These are phyloP conservation scores for Sordariomycetes sp. DNA, from an alignment of 2,329 filamentous ascomycete genomes.

Conservation along the genomic window DNA sequence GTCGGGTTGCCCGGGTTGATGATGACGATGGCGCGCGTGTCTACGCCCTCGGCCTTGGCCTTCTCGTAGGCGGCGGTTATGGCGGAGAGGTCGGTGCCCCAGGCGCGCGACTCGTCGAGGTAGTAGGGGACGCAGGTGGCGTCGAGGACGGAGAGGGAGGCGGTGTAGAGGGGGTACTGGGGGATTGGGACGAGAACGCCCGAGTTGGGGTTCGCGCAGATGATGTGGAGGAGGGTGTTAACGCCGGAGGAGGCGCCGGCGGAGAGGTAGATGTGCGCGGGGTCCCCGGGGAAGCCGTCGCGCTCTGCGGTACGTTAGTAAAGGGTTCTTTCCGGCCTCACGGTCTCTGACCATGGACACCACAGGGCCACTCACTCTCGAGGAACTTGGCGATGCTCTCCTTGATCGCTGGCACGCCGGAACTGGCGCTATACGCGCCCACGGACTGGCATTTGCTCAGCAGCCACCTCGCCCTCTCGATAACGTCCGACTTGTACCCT, in stretches of 20 bases:
- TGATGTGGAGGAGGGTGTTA: conserved; percentile 81
- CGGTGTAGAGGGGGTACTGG: conserved; percentile 96
- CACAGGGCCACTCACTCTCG: conserved; percentile 46
- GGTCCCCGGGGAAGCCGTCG: conserved; percentile 76
- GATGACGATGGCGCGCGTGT: conserved; percentile 86
- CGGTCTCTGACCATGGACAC: neutral
- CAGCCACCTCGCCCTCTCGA: conserved; percentile 70
- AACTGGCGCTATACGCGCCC: conserved; percentile 91
- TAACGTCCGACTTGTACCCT: conserved; percentile 81
- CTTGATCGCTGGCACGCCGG: conserved; percentile 74
- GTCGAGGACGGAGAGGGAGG: conserved; percentile 74
- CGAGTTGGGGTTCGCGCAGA: conserved; percentile 63
- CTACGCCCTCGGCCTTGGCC: conserved; percentile 63
- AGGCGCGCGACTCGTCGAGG: conserved; percentile 73
- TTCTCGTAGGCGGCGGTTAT: conserved; percentile 63
- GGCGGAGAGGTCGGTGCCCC: conserved; percentile 75
- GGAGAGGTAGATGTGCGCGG: conserved; percentile 77
- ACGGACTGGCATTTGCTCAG: conserved; percentile 79
- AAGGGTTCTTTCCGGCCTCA: neutral
- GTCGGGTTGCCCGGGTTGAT: conserved; percentile 99
- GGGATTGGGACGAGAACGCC: conserved; percentile 92
- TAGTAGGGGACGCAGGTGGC: conserved; percentile 86
- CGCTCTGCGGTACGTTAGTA: conserved; percentile 36
- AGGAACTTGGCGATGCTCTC: conserved; percentile 89
- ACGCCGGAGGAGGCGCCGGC: conserved; percentile 88